These are phyloP conservation scores for Chrysoporthe puriensis DNA, from an alignment of 2,329 filamentous ascomycete species.

Conservation along the genomic window DNA sequence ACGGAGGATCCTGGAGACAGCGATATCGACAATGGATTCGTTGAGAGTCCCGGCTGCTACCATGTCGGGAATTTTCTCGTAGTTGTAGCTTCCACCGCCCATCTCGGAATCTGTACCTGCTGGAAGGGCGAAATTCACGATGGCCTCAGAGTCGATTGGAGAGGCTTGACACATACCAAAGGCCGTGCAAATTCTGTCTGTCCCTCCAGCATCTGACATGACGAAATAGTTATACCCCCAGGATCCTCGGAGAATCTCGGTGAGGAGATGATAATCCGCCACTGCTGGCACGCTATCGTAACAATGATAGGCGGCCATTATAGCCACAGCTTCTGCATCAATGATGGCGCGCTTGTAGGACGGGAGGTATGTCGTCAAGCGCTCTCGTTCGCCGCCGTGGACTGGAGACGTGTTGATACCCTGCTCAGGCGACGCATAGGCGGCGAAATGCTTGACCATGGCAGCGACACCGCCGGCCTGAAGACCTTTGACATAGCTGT, in stretches of 20 bases:
- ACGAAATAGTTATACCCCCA: constrained; percentile 76
- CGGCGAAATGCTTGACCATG: constrained; percentile 77
- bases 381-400: constrained; percentile 56
- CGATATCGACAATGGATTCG: constrained; percentile 63
- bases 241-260: constrained; percentile 69
- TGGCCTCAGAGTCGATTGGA: constrained; percentile 66
- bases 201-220: constrained; percentile 68
- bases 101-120: constrained; percentile 77
- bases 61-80: constrained; percentile 66
- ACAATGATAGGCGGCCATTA: constrained; percentile 77
- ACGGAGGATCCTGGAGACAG: constrained; percentile 66
- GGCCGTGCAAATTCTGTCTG: constrained; percentile 65
- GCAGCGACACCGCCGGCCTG: constrained; percentile 69
- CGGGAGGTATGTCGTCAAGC: constrained; percentile 60
- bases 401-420: constrained; percentile 69
- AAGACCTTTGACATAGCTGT: constrained; percentile 60
- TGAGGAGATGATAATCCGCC: constrained; percentile 67
- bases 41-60: constrained; percentile 64
- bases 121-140: constrained; percentile 62
- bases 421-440: constrained; percentile 70
- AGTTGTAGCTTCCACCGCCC: constrained; percentile 76
- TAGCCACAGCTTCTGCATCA: constrained; percentile 64
- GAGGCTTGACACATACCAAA: constrained; percentile 66
- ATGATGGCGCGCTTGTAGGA: constrained; percentile 72
- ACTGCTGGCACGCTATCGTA: constrained; percentile 74